phyloP scores from a whole-genome alignment of 1,284 basidiomycete genomes.

The Microbotryum saponariae region DNA sequence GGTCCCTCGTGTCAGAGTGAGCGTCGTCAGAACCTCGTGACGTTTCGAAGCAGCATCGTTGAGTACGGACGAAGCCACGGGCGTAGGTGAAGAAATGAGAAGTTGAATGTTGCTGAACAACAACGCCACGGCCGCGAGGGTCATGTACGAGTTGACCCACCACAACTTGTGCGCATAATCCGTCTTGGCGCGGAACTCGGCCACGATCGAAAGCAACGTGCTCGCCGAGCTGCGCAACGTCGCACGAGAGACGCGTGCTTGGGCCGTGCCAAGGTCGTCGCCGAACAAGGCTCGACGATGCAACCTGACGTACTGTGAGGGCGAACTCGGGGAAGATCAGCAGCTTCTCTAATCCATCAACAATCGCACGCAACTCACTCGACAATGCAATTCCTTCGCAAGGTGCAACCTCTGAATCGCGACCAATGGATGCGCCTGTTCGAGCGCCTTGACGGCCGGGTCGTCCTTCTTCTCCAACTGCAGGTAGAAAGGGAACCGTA shows the following conservation, averaged over 20 bases:
- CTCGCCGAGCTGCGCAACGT: not conserved
- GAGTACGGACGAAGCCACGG: not conserved
- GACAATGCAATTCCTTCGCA: not conserved
- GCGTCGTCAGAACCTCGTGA: not conserved
- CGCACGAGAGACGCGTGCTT: not conserved
- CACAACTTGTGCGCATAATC: conserved; percentile 1
- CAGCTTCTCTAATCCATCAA: too few species aligned
- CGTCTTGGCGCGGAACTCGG: conserved; percentile 3
- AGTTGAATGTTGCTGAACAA: not conserved
- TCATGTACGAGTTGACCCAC: not conserved
- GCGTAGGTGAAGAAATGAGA: not conserved
- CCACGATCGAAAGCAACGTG: not conserved
- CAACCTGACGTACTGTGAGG: not conserved
- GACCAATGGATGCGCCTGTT: not conserved
- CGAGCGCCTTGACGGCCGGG: not conserved
- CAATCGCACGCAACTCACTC: not conserved
- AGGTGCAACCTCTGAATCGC: not conserved
- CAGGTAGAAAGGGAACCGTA: not conserved
- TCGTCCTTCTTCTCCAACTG: not conserved
- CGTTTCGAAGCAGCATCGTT: not conserved
- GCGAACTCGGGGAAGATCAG: not conserved
- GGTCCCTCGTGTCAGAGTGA: too few species aligned
- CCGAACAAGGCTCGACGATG: not conserved
- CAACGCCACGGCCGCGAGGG: not conserved
- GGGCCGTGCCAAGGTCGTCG: not conserved